Base-by-base conservation (phyloP, 345 rosid genomes). In the Lenwebbia sp. region DNA sequence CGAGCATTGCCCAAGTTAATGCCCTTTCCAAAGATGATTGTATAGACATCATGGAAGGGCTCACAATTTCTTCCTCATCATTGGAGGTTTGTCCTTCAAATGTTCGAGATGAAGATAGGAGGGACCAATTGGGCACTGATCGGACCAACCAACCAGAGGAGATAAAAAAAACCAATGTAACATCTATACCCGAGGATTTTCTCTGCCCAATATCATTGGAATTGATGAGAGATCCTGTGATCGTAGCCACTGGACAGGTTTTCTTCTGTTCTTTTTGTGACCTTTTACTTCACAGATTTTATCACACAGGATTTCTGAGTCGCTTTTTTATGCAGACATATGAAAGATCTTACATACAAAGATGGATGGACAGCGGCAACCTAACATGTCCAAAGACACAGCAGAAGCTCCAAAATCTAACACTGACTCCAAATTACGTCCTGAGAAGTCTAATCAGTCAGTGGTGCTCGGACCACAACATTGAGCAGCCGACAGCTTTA, bases 201-300 rank as follows among this genome's bases (percentile, higher is more conserved):
- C 92, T 94, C 26, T 97, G 99, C 88, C 98, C 99, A 7, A 95
- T 97, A 23, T 95, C 99, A 11, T 88, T 97, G 86, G 99, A 97
- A 86, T 87, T 96, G 83, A 95, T 97, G 99, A 95, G 97, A 88
- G 98, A 97, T 90, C 99, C 99, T 84, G 99, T 95, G 75, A 95
- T 95, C 82, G 99, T 97, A 23, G 91, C 98, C 84, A 96, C 99
- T 57, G 99, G 99, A 85, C 99, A 96, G 98, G 99, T 95, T 87
- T 58, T 14, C 75, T 83, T 14, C 62, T 62, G 11, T 76, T 23
- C 65, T 55, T 55, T 83, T 51, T 23, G 3, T 21, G 47, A 19
- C 41, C 53, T 75, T 75, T 54, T 9, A 30, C 49, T 50, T 33
- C 57, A 44, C 41, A 26, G 62, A 78, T 37, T 76, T 33, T 17